Evolutionary conservation across 2,329 filamentous ascomycete genomes (phyloP).

Genomic region (Alternaria ventricosa): DNA sequence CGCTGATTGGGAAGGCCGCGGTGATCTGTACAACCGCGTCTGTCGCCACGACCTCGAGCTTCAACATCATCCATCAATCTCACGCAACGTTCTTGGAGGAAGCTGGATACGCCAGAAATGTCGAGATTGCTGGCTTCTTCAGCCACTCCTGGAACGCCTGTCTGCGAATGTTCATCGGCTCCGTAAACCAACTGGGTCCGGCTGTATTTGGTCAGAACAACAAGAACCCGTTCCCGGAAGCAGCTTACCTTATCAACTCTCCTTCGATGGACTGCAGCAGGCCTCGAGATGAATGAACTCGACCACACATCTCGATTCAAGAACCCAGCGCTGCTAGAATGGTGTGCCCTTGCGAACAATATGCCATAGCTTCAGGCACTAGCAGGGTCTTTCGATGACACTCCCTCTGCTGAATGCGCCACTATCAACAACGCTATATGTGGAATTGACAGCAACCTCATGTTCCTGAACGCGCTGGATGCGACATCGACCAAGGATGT

Average conservation of each 20-base stretch:
- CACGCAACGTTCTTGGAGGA: background rate
- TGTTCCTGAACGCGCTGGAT: no score
- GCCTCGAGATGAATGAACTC: background rate
- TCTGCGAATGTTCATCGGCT: background rate
- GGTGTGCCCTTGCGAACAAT: background rate
- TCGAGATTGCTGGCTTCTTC: background rate
- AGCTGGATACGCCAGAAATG: background rate
- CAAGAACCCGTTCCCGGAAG: background rate
- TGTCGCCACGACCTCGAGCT: background rate
- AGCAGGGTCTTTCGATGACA: background rate
- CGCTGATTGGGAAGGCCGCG: background rate
- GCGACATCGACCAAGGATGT: no score
- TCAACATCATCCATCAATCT: background rate
- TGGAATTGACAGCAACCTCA: no score
- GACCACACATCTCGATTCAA: background rate
- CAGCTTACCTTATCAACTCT: background rate
- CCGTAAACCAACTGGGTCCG: background rate
- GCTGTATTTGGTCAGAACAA: background rate
- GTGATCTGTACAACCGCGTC: background rate
- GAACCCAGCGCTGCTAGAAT: background rate
- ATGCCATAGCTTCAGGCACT: background rate
- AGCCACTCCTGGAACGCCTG: background rate
- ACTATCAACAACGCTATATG: no score
- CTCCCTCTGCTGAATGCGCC: no score
- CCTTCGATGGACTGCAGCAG: background rate